phyloP scores from a whole-genome alignment of 2,329 filamentous ascomycete genomes.

The Fusarium sp. region DNA sequence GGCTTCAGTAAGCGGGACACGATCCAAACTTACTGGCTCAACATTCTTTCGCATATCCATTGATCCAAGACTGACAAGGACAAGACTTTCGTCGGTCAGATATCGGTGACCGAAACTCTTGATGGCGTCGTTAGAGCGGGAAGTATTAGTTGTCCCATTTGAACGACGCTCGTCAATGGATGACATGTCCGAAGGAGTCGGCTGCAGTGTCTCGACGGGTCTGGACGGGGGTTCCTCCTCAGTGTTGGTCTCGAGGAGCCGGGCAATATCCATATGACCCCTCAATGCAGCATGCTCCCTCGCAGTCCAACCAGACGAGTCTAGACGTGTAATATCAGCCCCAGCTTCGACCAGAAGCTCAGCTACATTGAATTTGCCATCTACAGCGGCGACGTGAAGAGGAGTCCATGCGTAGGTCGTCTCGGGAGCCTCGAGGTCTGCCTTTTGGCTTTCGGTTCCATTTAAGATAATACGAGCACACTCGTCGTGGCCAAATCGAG shows the following conservation, averaged over 20 bases:
- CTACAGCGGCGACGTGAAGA: conserved; percentile 91
- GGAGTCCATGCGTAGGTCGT: conserved; percentile 93
- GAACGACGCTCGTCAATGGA: conserved; percentile 71
- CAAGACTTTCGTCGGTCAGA: conserved; percentile 85
- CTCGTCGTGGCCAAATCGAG: conserved; percentile 83
- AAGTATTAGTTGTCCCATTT: conserved; percentile 56
- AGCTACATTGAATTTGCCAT: conserved; percentile 80
- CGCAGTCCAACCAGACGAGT: conserved; percentile 93
- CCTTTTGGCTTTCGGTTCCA: conserved; percentile 74
- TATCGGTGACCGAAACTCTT: conserved; percentile 98
- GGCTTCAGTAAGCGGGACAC: conserved; percentile 85
- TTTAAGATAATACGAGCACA: conserved; percentile 81
- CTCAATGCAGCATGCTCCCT: conserved; percentile 91
- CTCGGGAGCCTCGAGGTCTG: conserved; percentile 79
- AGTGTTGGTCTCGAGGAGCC: conserved; percentile 67
- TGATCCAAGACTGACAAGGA: conserved; percentile 90
- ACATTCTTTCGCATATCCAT: conserved; percentile 90
- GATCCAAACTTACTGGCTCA: conserved; percentile 85
- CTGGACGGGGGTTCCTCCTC: conserved; percentile 43
- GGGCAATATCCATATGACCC: conserved; percentile 85
- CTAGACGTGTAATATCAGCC: conserved; percentile 75
- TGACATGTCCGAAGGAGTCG: conserved; percentile 55
- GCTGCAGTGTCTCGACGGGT: conserved; percentile 37
- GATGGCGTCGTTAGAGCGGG: conserved; percentile 75
- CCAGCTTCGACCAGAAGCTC: conserved; percentile 81